These are phyloP conservation scores for Aspergillus sparsus DNA, from an alignment of 495 filamentous ascomycete genomes.

Conservation along the genomic window DNA sequence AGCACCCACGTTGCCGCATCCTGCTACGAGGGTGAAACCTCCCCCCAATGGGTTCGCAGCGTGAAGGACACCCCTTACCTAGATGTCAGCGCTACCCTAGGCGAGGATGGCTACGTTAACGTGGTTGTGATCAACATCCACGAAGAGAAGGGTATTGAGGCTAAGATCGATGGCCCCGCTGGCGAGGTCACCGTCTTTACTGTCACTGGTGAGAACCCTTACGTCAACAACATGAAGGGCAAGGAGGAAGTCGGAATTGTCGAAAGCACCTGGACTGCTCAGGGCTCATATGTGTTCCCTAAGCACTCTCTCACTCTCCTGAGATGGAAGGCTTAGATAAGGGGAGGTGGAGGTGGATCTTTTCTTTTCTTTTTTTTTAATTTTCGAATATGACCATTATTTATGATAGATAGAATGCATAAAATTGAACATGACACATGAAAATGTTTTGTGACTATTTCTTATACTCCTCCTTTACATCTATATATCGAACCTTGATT, in stretches of 20 bases:
- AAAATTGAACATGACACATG: slow-evolving; percentile 6
- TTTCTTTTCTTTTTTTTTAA: background rate
- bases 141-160: slow-evolving; percentile 57
- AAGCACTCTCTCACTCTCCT: slow-evolving; percentile 68
- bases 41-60: slow-evolving; percentile 63
- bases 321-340: slow-evolving; percentile 59
- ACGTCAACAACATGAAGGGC: slow-evolving; percentile 59
- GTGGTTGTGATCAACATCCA: slow-evolving; percentile 71
- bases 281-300: slow-evolving; percentile 58
- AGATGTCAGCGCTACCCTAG: slow-evolving; percentile 66
- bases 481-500: background rate
- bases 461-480: slow-evolving; percentile 6
- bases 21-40: slow-evolving; percentile 63
- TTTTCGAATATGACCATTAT: background rate
- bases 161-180: slow-evolving; percentile 54
- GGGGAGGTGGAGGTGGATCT: background rate
- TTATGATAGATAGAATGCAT: slow-evolving; percentile 15
- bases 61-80: slow-evolving; percentile 68
- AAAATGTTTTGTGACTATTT: background rate
- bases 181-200: slow-evolving; percentile 55
- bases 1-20: slow-evolving; percentile 58
- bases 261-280: slow-evolving; percentile 62
- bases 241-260: slow-evolving; percentile 59
- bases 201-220: slow-evolving; percentile 57
- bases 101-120: slow-evolving; percentile 61